Base-by-base conservation (phyloP, 2,329 filamentous ascomycete species). In the Ascochyta viciae-villosae region DNA sequence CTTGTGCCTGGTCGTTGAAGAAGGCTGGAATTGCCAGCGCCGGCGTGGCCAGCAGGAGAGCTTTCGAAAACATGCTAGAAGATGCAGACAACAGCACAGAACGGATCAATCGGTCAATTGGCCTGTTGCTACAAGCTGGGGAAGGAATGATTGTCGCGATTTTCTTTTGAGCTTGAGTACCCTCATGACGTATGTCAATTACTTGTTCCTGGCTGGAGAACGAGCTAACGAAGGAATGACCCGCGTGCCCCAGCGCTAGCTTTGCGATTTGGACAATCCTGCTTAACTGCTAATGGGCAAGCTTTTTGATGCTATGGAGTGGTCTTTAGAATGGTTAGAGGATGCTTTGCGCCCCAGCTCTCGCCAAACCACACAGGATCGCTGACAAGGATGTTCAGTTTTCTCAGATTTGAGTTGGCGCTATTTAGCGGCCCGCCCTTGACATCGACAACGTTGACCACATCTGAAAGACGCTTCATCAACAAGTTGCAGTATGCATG, bases 1-100 rank as follows among this genome's bases (percentile, higher is more conserved):
- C 47, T 45, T 67, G 48, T 37, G 60, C 47, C 26, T 51, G 48
- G 10, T 48, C 41, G 37, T 48, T 43, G 49, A 60, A 37, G 49
- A 57, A 56, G 27, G 62, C 41, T 46, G 66, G 65, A 19, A 66
- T 15, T n/a, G 65, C 67, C 43, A 64, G 45, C 31, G 60, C 66
- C 37, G 66, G 60, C 9, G 58, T 61, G 35, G 60, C 64, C 27
- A 69, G 39, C 44, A 64, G 27, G n/a, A 67, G 50, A n/a, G 57
- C 50, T 26, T 58, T 52, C 16, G 57, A 58, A 43, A 66, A 54
- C 48, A 52, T 50, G 15, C 26, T 53, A 10, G 10, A 34, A 31
- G 13, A 29, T 23, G 12, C 27, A 33, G 19, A 23, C 12, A 35
- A 9, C 16, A 24, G 33, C 19, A 23, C 8, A 31, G 7, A 13